These are phyloP conservation scores for Ceratobasidium sp. DNA, from an alignment of 1,284 basidiomycete genomes.

Conservation along the genomic window DNA sequence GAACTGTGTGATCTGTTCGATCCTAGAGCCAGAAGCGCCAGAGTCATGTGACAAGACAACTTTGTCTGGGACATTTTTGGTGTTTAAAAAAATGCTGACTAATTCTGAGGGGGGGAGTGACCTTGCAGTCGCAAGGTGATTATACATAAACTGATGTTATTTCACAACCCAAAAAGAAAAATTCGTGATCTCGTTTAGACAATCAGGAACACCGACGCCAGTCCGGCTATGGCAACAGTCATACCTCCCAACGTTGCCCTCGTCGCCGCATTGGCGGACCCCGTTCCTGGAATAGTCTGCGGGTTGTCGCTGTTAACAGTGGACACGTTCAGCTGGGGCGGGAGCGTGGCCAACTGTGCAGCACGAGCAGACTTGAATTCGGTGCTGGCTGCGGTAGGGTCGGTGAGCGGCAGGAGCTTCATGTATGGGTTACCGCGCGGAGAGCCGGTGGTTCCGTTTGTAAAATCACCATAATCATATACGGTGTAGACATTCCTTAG, in stretches of 20 bases:
- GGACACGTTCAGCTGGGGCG: slow-evolving; percentile 10
- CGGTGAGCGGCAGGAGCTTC: slow-evolving; percentile 33
- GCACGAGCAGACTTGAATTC: slow-evolving; percentile 26
- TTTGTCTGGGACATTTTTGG: background rate
- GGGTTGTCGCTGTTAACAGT: slow-evolving; percentile 7
- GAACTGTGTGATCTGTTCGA: too few relatives aligned
- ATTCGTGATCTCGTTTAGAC: background rate
- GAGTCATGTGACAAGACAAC: background rate
- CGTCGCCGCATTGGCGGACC: background rate
- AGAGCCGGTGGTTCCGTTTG: background rate
- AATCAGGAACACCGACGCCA: background rate
- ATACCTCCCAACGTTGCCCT: background rate
- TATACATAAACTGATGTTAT: too few relatives aligned
- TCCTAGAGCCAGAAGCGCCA: too few relatives aligned
- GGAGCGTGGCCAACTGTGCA: slow-evolving; percentile 16
- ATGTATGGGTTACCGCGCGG: slow-evolving; percentile 16
- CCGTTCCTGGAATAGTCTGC: slow-evolving; percentile 8
- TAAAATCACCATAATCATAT: slow-evolving; percentile 23
- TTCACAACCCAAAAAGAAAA: background rate
- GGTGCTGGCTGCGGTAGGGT: slow-evolving; percentile 11
- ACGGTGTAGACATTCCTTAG: slow-evolving; percentile 24
- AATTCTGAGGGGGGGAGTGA: background rate
- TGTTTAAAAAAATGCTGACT: background rate
- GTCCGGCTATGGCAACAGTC: background rate
- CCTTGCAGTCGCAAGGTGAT: background rate